A percentile compares a stretch with the other conserved stretches of the same genome.
These are phyloP conservation scores for Osmanthus fragrans DNA, from an alignment of 257 asterid species.

Conservation along the genomic window DNA sequence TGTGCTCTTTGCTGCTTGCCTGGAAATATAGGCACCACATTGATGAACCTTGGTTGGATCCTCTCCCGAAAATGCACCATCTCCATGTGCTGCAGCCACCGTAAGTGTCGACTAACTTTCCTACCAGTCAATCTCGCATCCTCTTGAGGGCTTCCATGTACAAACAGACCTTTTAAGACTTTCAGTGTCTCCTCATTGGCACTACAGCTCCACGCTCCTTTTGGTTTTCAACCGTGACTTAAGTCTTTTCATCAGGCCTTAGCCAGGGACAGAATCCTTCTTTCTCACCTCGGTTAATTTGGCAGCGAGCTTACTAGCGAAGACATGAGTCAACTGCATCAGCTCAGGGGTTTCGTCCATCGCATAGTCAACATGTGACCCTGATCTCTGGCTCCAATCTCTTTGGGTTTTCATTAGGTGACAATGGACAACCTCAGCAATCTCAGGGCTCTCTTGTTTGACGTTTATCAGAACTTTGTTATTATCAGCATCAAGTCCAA, in stretches of 20 bases:
- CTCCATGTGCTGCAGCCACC: constrained; percentile 24
- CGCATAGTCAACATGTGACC: constrained; percentile 33
- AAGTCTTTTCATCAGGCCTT: constrained; percentile 30
- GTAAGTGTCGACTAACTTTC: neutral
- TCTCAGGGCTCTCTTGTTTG: constrained; percentile 12
- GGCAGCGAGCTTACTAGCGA: constrained; percentile 20
- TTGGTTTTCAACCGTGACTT: constrained; percentile 24
- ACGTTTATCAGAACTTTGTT: constrained; percentile 24
- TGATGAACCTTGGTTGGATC: constrained; percentile 28
- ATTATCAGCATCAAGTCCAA: constrained; percentile 23
- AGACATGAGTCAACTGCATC: constrained; percentile 27
- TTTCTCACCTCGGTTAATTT: constrained; percentile 16
- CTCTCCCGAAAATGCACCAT: constrained; percentile 26
- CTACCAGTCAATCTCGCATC: too few relatives aligned
- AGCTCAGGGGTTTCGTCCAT: constrained; percentile 28
- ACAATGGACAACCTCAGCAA: constrained; percentile 25
- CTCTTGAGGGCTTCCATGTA: too few relatives aligned
- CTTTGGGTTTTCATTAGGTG: constrained; percentile 24
- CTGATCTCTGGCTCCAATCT: constrained; percentile 32
- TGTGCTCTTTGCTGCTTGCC: constrained; percentile 34
- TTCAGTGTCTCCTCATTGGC: constrained; percentile 4
- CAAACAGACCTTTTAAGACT: neutral
- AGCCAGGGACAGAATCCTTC: constrained; percentile 26
- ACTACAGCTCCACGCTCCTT: constrained; percentile 25
- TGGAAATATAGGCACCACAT: constrained; percentile 26